These are phyloP conservation scores for Pterulicium gracile DNA, from an alignment of 1,284 basidiomycete genomes.

Conservation along the genomic window DNA sequence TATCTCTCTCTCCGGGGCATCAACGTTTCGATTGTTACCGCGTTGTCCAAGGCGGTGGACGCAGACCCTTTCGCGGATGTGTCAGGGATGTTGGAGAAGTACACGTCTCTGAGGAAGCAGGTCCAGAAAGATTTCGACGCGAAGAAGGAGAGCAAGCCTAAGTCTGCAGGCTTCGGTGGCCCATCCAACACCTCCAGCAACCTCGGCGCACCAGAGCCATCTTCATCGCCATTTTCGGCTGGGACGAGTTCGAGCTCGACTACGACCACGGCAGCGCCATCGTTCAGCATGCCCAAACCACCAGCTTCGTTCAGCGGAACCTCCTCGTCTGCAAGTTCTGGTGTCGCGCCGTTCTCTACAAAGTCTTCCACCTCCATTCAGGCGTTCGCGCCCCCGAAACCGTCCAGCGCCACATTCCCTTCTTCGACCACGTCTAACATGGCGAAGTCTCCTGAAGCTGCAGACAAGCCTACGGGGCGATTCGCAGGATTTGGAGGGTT, in stretches of 20 bases:
- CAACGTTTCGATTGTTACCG: constrained; percentile 61
- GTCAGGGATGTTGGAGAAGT: constrained; percentile 47
- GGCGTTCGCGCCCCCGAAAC: not conserved
- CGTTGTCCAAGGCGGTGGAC: constrained; percentile 53
- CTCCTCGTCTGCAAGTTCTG: constrained; percentile 9
- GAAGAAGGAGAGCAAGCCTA: constrained; percentile 17
- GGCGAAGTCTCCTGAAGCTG: too few species aligned
- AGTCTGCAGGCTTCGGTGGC: not conserved
- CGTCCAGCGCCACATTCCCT: not conserved
- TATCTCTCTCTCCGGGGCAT: constrained; percentile 72
- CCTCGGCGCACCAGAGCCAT: not conserved
- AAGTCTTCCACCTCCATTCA: too few species aligned
- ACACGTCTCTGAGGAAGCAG: constrained; percentile 46
- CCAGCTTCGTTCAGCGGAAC: constrained; percentile 9
- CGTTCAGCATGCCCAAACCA: constrained; percentile 10
- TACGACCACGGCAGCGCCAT: constrained; percentile 4
- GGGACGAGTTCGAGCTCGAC: not conserved
- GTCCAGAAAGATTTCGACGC: constrained; percentile 49
- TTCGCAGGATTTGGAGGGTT: too few species aligned
- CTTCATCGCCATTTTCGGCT: constrained; percentile 2
- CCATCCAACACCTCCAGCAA: constrained; percentile 7
- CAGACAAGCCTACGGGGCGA: too few species aligned
- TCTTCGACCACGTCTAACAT: too few species aligned
- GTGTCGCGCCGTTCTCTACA: too few species aligned
- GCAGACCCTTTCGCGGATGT: constrained; percentile 73